Conservation (phyloP, 345 rosid genomes). For the Raphanus sativus region DNA sequence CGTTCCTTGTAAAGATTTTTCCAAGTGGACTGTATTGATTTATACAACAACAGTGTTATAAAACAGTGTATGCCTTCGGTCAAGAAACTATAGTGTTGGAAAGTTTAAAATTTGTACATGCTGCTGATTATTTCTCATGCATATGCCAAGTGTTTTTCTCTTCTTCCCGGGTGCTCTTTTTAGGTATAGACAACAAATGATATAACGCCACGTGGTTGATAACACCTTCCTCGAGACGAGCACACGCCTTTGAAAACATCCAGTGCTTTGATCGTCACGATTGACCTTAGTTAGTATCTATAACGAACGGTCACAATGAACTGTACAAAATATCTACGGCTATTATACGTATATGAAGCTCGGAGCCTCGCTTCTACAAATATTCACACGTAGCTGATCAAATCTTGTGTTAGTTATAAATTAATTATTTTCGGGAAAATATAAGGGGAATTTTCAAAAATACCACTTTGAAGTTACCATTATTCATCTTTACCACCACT, state of each 20-base stretch:
- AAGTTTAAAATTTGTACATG: too few species aligned
- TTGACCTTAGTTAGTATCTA: background rate
- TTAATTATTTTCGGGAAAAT: background rate
- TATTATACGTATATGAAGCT: constrained; percentile 32
- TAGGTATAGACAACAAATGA: background rate
- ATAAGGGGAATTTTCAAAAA: too few species aligned
- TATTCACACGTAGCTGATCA: constrained; percentile 19
- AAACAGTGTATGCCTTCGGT: too few species aligned
- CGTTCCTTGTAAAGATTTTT: too few species aligned
- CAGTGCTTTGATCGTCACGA: constrained; percentile 29
- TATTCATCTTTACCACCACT: too few species aligned
- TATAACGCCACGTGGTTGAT: constrained; percentile 3
- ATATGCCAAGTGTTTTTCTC: background rate
- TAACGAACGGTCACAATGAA: constrained; percentile 17
- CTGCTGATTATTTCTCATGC: too few species aligned
- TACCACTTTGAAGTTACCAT: too few species aligned
- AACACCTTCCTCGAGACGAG: constrained; percentile 18
- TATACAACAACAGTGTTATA: too few species aligned
- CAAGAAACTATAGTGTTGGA: too few species aligned
- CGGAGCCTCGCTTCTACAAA: constrained; percentile 22
- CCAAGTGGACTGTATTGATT: too few species aligned
- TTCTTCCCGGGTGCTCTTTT: background rate
- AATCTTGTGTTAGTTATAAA: background rate
- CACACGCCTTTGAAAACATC: constrained; percentile 33
- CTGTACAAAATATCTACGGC: constrained; percentile 34